Conservation (phyloP, 2,329 filamentous ascomycete species). For the Tolypocladium capitatum region DNA sequence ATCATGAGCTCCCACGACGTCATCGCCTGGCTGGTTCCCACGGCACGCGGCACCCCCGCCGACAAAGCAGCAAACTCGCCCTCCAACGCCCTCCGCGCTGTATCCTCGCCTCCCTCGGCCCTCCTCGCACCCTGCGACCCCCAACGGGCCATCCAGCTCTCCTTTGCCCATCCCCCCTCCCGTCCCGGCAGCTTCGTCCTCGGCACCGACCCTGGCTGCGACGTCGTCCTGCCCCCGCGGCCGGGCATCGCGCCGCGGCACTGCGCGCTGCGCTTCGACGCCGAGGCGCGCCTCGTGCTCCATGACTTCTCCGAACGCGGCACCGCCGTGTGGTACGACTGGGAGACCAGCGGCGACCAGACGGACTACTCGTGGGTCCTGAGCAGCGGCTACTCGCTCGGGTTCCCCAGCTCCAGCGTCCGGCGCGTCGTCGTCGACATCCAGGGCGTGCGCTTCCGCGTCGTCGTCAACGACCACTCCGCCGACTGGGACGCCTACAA, state of each 20-base stretch:
- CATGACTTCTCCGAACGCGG: slow-evolving; percentile 23
- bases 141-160: slow-evolving; percentile 19
- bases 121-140: slow-evolving; percentile 14
- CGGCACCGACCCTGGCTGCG: slow-evolving; percentile 24
- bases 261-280: slow-evolving; percentile 25
- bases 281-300: slow-evolving; percentile 22
- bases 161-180: slow-evolving; percentile 20
- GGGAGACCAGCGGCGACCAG: slow-evolving; percentile 23
- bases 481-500: slow-evolving; percentile 18
- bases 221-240: slow-evolving; percentile 22
- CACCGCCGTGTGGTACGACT: slow-evolving; percentile 29
- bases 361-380: slow-evolving; percentile 23
- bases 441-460: slow-evolving; percentile 24
- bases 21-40: slow-evolving; percentile 27
- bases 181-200: slow-evolving; percentile 23
- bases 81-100: slow-evolving; percentile 17
- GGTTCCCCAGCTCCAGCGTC: slow-evolving; percentile 19
- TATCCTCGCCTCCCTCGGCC: slow-evolving; percentile 14
- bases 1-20: slow-evolving; percentile 13
- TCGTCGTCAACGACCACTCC: slow-evolving; percentile 24
- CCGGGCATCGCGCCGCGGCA: slow-evolving; percentile 22
- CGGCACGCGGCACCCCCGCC: slow-evolving; percentile 18
- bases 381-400: slow-evolving; percentile 7
- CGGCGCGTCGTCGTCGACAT: slow-evolving; percentile 24
- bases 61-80: slow-evolving; percentile 18